Base-by-base conservation (phyloP, 2,329 filamentous ascomycete genomes). In the Pseudogymnoascus sp. region DNA sequence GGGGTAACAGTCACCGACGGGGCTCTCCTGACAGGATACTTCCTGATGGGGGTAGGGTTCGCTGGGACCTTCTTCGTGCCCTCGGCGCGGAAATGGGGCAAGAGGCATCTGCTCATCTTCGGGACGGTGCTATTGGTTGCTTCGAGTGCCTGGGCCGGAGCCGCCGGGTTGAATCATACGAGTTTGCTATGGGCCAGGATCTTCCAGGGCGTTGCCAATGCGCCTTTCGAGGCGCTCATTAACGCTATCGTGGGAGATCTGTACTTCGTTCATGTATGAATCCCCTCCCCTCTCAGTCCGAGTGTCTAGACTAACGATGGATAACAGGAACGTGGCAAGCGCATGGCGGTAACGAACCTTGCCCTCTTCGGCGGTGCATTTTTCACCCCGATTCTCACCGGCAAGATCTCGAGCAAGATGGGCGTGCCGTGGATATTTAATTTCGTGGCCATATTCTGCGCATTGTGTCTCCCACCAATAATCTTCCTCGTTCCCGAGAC, bases 371-470 rank as follows among this genome's bases (percentile, higher is more conserved):
- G 87, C 2, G 86, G 86, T 15, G 84, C 86, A 1, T 90, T 90
- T 72, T 81, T 89, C 68, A 96, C 93, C 0, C 93, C 93, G 0
- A 91, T 97, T n/a, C 77, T 96, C 23, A 92, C 93, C 1, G 93
- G 93, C 36, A 92, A 91, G 76, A 93, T 96, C 70, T 91, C 91
- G 2, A 77, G 84, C 59, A 79, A 80, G 0, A 80, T 96, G 60
- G 86, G 87, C n/a, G 96, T 91, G 88, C 78, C 84, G 73, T 96
- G 91, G 92, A 88, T 87, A 0, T 97, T 97, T 72, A 91, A 93
- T 74, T 83, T 97, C 44, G 85, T 96, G 13, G 85, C 91, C 65
- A 96, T 97, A 68, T 96, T 96, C 76, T 83, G 86, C 50, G 90
- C 81, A 4, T 80, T 78, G 5, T 84, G 87, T 63, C 77, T 97